Evolutionary conservation across 2,329 filamentous ascomycete genomes (phyloP).

Genomic region (Golovinomyces cichoracearum): DNA sequence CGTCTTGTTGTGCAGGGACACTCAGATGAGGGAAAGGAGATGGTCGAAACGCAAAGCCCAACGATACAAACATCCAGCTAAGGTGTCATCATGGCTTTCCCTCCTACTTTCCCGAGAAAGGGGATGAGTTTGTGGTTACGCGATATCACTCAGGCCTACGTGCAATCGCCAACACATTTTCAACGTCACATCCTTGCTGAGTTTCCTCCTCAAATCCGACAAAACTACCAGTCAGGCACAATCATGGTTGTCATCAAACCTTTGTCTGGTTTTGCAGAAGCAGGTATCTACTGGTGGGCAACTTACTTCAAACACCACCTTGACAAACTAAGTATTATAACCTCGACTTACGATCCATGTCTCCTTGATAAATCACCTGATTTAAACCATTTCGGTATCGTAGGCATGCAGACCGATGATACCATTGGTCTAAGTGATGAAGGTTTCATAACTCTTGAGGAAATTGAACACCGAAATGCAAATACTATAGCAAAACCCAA

Average conservation of each 20-base stretch:
- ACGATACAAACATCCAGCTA: background rate
- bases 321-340: background rate
- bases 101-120: background rate
- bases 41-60: background rate
- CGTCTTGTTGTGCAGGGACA: background rate
- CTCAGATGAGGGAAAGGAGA: background rate
- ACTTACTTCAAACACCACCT: slow-evolving; percentile 2
- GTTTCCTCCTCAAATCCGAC: background rate
- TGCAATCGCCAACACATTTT: background rate
- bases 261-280: background rate
- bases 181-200: background rate
- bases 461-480: background rate
- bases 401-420: too few species aligned
- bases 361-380: background rate
- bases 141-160: background rate
- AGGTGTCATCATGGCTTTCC: background rate
- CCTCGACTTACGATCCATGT: slow-evolving; percentile 1
- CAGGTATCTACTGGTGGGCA: slow-evolving; percentile 1
- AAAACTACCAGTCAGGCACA: background rate
- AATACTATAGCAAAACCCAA: background rate
- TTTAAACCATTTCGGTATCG: background rate
- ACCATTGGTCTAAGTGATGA: background rate
- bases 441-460: background rate
- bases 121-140: background rate
- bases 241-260: background rate